Base-by-base conservation (phyloP, 768 basidiomycete species). In the Collybiopsis luxurians region DNA sequence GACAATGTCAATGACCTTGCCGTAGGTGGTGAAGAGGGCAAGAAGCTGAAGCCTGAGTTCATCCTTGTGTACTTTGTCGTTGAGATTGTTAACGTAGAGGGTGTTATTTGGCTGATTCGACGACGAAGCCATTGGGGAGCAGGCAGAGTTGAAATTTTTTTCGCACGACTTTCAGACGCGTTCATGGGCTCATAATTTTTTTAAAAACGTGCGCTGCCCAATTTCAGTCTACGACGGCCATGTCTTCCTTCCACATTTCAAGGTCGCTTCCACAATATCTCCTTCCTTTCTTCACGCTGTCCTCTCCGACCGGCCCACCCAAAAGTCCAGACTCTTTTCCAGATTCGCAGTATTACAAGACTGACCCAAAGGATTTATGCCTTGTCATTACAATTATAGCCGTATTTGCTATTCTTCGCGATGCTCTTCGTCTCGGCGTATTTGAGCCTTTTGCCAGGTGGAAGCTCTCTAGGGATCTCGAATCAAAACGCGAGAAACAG, bases 31-130 rank as follows among this genome's bases (percentile, higher is more conserved):
- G 77, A 98, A 98, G 48, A 98, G 83, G 26, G 88, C 86, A 67
- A 86, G 92, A 1, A 98, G 79, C 74, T 93, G 90, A 10, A 75
- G 73, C 46, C 85, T 83, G 19, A 98, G 78, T 74, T 98, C 96
- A 24, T 91, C 86, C 70, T 94, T 97, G 75, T 91, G 90, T 64
- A 94, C 79, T 74, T 93, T 90, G 71, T 93, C 88, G 66, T 97
- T 95, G 69, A 98, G 84, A 66, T 95, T 95, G 66, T 92, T 91
- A 72, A 98, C 73, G 74, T 95, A 97, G 64, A 98, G 82, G 56
- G 95, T 92, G 42, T 85, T 80, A 68, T 89, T 92, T 21, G 95
- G 95, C 68, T 89, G 87, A 60, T 77, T 80, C 49, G 81, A 80
- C 30, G 54, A 27, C 28, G 44, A 24, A 15, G 17, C 17, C 24